Evolutionary conservation across 805 yeast genomes (phyloP).

Genomic region (Myxozyma neotropica): DNA sequence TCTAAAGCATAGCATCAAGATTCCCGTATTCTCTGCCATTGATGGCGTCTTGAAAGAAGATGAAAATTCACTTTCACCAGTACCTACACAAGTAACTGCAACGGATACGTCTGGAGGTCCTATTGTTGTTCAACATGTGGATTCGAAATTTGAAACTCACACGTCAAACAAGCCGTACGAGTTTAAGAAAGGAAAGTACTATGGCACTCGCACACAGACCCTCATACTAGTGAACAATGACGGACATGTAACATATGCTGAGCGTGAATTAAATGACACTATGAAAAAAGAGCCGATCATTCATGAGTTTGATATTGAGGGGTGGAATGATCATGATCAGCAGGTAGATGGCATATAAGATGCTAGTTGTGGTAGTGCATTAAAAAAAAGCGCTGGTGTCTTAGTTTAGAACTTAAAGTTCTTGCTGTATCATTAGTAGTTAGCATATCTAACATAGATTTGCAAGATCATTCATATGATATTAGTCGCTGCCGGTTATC

Average conservation of each 20-base stretch:
- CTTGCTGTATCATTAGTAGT: too few species aligned
- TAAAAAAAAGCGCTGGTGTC: background rate
- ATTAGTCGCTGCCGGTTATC: too few species aligned
- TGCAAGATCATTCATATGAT: too few species aligned
- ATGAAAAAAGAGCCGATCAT: background rate
- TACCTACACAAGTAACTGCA: background rate
- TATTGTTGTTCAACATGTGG: background rate
- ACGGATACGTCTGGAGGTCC: background rate
- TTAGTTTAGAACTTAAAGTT: background rate
- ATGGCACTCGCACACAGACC: constrained; percentile 90
- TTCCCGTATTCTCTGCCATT: constrained; percentile 62
- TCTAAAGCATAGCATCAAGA: constrained; percentile 63
- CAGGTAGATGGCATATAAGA: background rate
- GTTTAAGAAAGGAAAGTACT: constrained; percentile 55
- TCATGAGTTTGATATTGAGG: constrained; percentile 27
- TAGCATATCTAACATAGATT: too few species aligned
- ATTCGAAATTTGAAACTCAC: constrained; percentile 5
- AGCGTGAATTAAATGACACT: constrained; percentile 39
- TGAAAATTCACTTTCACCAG: constrained; percentile 1
- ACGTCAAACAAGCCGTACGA: constrained; percentile 12
- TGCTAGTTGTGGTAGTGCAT: background rate
- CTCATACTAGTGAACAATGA: constrained; percentile 60
- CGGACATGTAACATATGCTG: constrained; percentile 61
- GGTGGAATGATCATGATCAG: constrained; percentile 10
- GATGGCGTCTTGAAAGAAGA: constrained; percentile 15